These are phyloP conservation scores for Aureobasidium musti DNA, from an alignment of 2,329 filamentous ascomycete genomes.

Conservation along the genomic window DNA sequence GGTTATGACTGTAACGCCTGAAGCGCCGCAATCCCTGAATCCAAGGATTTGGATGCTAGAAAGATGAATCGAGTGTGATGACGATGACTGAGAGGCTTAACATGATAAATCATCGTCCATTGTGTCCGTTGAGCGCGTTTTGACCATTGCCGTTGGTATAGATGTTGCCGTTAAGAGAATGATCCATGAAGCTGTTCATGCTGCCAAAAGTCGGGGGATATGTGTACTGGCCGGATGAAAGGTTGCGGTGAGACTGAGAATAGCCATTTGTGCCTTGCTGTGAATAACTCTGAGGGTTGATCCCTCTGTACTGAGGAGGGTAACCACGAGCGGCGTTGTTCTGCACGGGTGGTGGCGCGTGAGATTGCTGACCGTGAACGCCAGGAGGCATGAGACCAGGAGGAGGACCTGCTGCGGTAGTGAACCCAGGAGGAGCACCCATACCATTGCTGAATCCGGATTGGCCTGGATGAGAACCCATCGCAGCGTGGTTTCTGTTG, in stretches of 20 bases:
- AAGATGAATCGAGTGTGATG: slow-evolving; percentile 7
- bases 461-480: slow-evolving; percentile 48
- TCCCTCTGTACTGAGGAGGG: neutral
- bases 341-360: neutral
- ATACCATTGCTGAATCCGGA: slow-evolving; percentile 64
- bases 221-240: neutral
- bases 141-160: slow-evolving; percentile 15
- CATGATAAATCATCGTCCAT: neutral
- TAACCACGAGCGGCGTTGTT: neutral
- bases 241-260: neutral
- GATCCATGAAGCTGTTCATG: slow-evolving; percentile 24
- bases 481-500: slow-evolving; percentile 1
- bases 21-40: slow-evolving; percentile 5
- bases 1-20: slow-evolving; percentile 14
- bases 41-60: slow-evolving; percentile 22
- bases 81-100: neutral
- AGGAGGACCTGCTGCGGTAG: slow-evolving; percentile 63
- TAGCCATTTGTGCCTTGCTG: slow-evolving; percentile 2
- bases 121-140: neutral
- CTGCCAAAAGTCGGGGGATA: slow-evolving; percentile 4
- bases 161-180: neutral
- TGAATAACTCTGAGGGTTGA: neutral
- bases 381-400: slow-evolving; percentile 72
- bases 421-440: slow-evolving; percentile 52
- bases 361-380: slow-evolving; percentile 45